Evolutionary conservation across 2,329 filamentous ascomycete genomes (phyloP).

Genomic region (Fusarium sp.): DNA sequence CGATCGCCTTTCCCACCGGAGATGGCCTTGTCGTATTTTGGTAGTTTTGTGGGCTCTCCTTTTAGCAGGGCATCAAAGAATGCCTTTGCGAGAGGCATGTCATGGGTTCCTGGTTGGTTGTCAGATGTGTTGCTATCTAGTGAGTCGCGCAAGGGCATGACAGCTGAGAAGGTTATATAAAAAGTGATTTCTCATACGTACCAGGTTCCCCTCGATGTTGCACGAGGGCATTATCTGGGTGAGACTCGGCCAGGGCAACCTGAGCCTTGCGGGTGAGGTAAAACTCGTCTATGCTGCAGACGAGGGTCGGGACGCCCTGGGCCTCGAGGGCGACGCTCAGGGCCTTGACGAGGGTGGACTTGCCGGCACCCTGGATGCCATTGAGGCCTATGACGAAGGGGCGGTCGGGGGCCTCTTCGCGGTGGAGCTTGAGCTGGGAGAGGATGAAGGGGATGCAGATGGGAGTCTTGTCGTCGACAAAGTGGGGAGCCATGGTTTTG

Average conservation of each 20-base stretch:
- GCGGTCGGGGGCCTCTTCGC: conserved; percentile 56
- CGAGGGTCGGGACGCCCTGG: conserved; percentile 74
- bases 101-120: conserved; percentile 72
- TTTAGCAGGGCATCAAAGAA: conserved; percentile 74
- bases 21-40: conserved; percentile 87
- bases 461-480: conserved; percentile 84
- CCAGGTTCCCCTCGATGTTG: conserved; percentile 88
- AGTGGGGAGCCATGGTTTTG: conserved; percentile 53
- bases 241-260: conserved; percentile 71
- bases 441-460: conserved; percentile 86
- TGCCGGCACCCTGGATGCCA: conserved; percentile 92
- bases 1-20: conserved; percentile 85
- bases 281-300: conserved; percentile 90
- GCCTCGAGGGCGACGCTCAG: conserved; percentile 74
- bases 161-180: background rate
- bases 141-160: background rate
- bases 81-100: conserved; percentile 74
- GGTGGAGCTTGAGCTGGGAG: conserved; percentile 69
- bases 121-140: conserved; percentile 9
- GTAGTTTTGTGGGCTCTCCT: conserved; percentile 71
- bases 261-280: conserved; percentile 84
- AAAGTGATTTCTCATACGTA: conserved; percentile 26
- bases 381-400: conserved; percentile 91
- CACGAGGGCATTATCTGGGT: conserved; percentile 82
- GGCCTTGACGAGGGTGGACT: conserved; percentile 85